A percentile compares a stretch with the other conserved stretches of the same genome.
phyloP scores from a whole-genome alignment of 345 rosid genomes.

The Arabidopsis suecica region DNA sequence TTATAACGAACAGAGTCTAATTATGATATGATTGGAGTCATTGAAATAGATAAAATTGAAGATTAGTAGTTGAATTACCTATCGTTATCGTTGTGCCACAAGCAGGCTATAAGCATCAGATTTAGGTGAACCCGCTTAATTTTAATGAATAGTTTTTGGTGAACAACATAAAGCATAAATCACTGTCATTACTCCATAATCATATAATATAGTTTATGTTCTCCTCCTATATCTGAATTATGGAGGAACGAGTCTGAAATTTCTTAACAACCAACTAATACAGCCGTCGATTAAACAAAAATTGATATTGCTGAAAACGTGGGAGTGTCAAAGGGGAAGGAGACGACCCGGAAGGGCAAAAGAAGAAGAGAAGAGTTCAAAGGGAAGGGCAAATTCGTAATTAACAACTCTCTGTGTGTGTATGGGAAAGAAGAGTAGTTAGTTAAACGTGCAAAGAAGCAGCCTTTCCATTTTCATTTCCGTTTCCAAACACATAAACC shows the following conservation, averaged over 20 bases:
- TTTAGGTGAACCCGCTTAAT: constrained; percentile 22
- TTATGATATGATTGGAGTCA: no score
- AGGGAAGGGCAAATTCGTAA: background rate
- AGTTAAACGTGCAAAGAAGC: constrained; percentile 39
- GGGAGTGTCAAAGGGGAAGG: constrained; percentile 25
- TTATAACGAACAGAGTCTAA: background rate
- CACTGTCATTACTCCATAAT: background rate
- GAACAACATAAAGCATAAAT: background rate
- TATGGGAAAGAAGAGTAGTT: constrained; percentile 23
- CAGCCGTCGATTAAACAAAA: background rate
- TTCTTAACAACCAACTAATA: background rate
- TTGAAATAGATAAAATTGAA: background rate
- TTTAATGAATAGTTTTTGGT: background rate
- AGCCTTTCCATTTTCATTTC: constrained; percentile 11
- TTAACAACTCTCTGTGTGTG: background rate
- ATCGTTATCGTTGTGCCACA: background rate
- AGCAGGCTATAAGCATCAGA: constrained; percentile 2
- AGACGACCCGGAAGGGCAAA: constrained; percentile 34
- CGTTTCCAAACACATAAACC: constrained; percentile 6
- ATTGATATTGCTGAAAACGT: constrained; percentile 27
- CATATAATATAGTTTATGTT: background rate
- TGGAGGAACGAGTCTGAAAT: background rate
- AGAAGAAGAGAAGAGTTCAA: constrained; percentile 35
- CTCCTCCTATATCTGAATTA: background rate
- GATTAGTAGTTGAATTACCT: background rate